Conservation (phyloP, 352 stramenopile species). For the Phytopythium chamaehyphon region DNA sequence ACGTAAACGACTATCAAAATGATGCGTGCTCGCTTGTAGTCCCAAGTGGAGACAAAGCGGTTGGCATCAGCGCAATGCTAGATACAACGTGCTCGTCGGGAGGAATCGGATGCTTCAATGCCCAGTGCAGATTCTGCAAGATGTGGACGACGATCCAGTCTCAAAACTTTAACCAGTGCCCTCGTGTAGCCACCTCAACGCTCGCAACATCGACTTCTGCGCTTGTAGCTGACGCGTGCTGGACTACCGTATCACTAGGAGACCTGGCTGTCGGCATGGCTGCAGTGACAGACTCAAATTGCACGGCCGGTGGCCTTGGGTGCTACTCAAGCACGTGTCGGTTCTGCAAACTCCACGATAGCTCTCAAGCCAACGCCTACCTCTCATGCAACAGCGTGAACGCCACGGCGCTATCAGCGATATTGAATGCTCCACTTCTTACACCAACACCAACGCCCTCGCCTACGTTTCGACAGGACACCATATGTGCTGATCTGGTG, state of each 20-base stretch:
- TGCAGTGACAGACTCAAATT: conserved; percentile 7
- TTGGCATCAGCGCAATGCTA: background rate
- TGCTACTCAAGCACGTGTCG: conserved; percentile 14
- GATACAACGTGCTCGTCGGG: background rate
- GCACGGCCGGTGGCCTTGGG: conserved; percentile 14
- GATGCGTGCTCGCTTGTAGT: background rate
- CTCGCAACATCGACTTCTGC: background rate
- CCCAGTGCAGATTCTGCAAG: conserved; percentile 14
- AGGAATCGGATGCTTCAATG: conserved; percentile 2
- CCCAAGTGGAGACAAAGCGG: background rate
- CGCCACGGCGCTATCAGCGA: background rate
- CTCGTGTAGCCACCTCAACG: background rate
- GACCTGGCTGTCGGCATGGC: background rate
- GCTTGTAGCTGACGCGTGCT: background rate
- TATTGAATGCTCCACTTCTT: too few relatives aligned
- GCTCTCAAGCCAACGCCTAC: background rate
- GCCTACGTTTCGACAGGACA: background rate
- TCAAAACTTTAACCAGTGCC: conserved; percentile 2
- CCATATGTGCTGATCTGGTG: background rate
- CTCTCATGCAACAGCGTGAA: background rate
- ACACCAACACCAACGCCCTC: conserved; percentile 2
- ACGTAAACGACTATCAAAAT: background rate
- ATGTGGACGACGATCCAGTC: background rate
- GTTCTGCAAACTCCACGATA: conserved; percentile 16
- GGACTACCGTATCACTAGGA: background rate